Evolutionary conservation across 2,329 filamentous ascomycete genomes (phyloP), one percentile per base, ranked within the genome.

Genomic region (Alternaria dauci): DNA sequence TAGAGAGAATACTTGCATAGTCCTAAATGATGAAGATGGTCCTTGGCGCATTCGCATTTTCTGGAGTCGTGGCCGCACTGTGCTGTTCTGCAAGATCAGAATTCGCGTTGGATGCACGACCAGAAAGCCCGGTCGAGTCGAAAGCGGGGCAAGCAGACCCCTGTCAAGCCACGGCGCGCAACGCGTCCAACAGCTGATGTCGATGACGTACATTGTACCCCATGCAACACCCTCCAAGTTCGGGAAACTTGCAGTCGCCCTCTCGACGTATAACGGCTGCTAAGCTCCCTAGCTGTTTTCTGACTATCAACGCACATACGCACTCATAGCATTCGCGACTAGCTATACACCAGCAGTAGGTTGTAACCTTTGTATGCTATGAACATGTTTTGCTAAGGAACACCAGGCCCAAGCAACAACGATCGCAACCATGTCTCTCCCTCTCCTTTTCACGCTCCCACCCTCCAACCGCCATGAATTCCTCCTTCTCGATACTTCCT

Each of bases 371-470:
- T 12, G 20, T 16, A 8, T 25, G 11, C 11, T 16, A 8, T 14
- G 11, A 12, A 42, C 3, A 16, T 25, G 39, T 42, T 14, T 42
- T 42, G 20, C 39, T 25, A 42, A 42, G 6, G 20, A 42, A 6
- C 16, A 41, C 6, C 8, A 20, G 25, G 3, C 23, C 5, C 25
- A 20, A 25, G 7, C 6, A 28, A 11, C 4, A 8, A 20, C 50
- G 38, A 12, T n/a, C 16, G 32, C 56, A 58, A 63, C 30, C 28
- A 72, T 71, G 69, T 68, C 70, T 16, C 61, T 75, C 44, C 75
- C 76, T 30, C 36, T 78, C 63, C 65, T 78, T 63, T 76, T 78
- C 69, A 77, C 74, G 16, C 54, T 77, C 20, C 71, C 75, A 3
- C 75, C 75, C 20, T 70, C 67, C 11, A 71, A 66, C 65, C 67